Percentiles rank a stretch among this genome's conserved stretches.
These are phyloP conservation scores for Penicillium sp. DNA, from an alignment of 2,329 filamentous ascomycete species.

Conservation along the genomic window DNA sequence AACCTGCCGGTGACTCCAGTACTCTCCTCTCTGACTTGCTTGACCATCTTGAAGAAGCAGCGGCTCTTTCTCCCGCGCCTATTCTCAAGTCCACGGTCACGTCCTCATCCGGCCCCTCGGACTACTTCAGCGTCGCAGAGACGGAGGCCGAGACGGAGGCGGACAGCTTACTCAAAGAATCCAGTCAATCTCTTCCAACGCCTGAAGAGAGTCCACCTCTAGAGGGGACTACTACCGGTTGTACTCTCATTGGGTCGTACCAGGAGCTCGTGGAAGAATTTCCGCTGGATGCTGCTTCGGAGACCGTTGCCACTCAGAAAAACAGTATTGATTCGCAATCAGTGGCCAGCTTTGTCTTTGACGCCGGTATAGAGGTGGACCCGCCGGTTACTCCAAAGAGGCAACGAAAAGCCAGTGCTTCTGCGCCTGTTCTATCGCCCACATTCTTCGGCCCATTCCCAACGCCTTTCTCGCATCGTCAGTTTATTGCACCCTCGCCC, in stretches of 20 bases:
- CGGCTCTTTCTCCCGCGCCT: neutral
- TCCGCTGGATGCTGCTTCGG: neutral
- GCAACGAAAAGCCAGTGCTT: neutral
- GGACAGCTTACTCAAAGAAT: constrained; percentile 4
- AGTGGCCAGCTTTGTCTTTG: neutral
- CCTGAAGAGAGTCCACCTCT: neutral
- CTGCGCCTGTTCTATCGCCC: constrained; percentile 8
- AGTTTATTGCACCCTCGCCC: constrained; percentile 2
- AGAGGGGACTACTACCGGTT: neutral
- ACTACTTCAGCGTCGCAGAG: constrained; percentile 9
- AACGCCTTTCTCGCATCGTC: constrained; percentile 11
- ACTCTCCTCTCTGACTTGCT: constrained; percentile 17
- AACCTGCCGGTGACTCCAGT: constrained; percentile 6
- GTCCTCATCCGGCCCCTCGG: neutral
- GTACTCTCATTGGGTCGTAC: constrained; percentile 14
- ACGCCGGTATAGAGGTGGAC: neutral
- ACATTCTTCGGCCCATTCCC: constrained; percentile 10
- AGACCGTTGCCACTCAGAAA: neutral
- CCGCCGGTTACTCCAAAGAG: neutral
- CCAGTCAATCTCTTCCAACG: neutral
- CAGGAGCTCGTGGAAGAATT: constrained; percentile 10
- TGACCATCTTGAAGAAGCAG: constrained; percentile 17
- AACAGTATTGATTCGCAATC: neutral
- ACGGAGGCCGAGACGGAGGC: neutral
- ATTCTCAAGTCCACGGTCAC: neutral